Percentiles rank a stretch among this genome's conserved stretches.
Evolutionary conservation across 768 basidiomycete species (phyloP).

Genomic region (Mycena latifolia): DNA sequence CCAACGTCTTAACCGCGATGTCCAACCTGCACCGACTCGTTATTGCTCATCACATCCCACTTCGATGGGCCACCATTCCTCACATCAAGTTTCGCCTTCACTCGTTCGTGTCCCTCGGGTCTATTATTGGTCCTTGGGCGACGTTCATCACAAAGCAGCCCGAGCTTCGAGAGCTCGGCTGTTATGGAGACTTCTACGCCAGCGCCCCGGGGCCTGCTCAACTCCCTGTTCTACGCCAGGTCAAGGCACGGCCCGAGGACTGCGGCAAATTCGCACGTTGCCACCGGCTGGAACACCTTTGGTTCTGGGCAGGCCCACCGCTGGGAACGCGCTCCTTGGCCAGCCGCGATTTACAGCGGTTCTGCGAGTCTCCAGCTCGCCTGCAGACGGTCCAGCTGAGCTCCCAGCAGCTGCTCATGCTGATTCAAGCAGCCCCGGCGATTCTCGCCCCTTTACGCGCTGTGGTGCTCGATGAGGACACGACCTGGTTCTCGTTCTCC

Average conservation of each 20-base stretch:
- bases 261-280: neutral
- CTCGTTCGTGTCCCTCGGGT: neutral
- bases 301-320: neutral
- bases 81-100: neutral
- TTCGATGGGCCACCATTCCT: neutral
- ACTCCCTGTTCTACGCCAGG: neutral
- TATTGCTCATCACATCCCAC: neutral
- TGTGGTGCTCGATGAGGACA: neutral
- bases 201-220: neutral
- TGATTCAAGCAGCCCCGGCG: neutral
- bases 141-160: neutral
- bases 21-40: neutral
- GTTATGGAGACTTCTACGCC: neutral
- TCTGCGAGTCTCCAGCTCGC: neutral
- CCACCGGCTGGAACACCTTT: neutral
- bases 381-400: neutral
- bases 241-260: neutral
- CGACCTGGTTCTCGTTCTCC: neutral
- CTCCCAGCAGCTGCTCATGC: neutral
- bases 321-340: too few species aligned
- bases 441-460: neutral
- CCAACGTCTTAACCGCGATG: neutral
- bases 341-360: neutral
- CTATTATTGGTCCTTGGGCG: neutral
- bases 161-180: neutral